Evolutionary conservation across 306 rosid genomes (phyloP), one percentile per base, ranked within the genome.

Genomic region (Crataegus laevigata): DNA sequence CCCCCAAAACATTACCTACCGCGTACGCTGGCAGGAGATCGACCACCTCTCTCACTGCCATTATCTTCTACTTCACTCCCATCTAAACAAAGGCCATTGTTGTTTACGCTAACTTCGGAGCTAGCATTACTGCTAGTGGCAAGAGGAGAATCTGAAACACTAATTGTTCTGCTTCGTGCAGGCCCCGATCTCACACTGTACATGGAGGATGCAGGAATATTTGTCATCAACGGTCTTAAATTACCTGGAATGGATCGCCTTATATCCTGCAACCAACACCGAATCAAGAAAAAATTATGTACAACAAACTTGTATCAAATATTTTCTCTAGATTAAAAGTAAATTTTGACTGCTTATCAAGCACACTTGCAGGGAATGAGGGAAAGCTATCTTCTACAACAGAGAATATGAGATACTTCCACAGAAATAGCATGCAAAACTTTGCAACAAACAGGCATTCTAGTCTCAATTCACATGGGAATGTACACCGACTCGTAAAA

Each of bases 81-180:
- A 71, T 93, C 97, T 71, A 91, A 80, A 84, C 92, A 91, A 73
- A 85, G 58, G 36, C 98, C 96, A 83, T 89, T 93, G 76, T 93
- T 92, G 93, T 93, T 93, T 40, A 91, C 97, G 57, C 98, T 93
- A 76, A 91, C 77, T 85, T 93, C 98, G 19, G 98, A 93, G 78
- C 98, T 91, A 68, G 96, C 98, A 60, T 93, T 93, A 71, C 98
- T 93, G 85, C 98, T 93, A 3, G 97, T 91, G 70, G 97, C 96
- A 66, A 88, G 94, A 66, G 98, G 98, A 36, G 98, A 93, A 75
- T 87, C 97, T 7, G 93, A 91, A 77, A 89, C 88, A 66, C 97
- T 89, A 69, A 93, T 60, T 42, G 96, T 86, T 85, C 92, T 89
- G 84, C 97, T 87, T 77, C 93, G 91, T 24, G 87, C 85, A 68